Conservation (phyloP, 371 early-diverging fungal genomes). For the Mortierella sp. region DNA sequence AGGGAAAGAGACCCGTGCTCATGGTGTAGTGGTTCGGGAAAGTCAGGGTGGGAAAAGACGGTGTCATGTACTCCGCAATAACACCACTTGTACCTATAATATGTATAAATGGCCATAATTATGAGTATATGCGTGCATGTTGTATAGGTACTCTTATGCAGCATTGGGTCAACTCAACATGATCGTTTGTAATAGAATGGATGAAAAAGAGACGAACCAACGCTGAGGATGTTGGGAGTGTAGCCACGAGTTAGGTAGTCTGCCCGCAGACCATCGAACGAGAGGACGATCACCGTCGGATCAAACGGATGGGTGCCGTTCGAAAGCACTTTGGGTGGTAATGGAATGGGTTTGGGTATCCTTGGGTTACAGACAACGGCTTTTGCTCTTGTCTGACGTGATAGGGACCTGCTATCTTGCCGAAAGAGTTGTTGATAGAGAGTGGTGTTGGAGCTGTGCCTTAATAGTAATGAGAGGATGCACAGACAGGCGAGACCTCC, state of each 20-base stretch:
- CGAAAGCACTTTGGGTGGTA: constrained; percentile 42
- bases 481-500: constrained; percentile 19
- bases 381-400: constrained; percentile 11
- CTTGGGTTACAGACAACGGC: constrained; percentile 24
- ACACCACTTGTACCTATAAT: constrained; percentile 59
- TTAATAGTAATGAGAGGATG: constrained; percentile 6
- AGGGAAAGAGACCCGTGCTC: constrained; percentile 92
- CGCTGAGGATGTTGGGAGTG: constrained; percentile 73
- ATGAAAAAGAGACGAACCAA: constrained; percentile 59
- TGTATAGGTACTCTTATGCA: too few relatives aligned
- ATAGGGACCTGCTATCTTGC: constrained; percentile 4
- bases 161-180: too few relatives aligned
- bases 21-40: constrained; percentile 97
- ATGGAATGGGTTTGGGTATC: constrained; percentile 17
- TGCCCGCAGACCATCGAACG: constrained; percentile 91
- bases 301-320: constrained; percentile 81
- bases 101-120: not conserved
- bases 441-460: not conserved
- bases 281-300: constrained; percentile 86
- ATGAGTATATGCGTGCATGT: not conserved
- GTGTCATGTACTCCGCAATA: constrained; percentile 74
- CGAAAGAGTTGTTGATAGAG: not conserved
- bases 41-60: constrained; percentile 86
- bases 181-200: too few relatives aligned
- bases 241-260: constrained; percentile 83